A percentile compares a stretch with the other conserved stretches of the same genome.
Conservation (phyloP, 2,329 filamentous ascomycete genomes). For the Aureobasidium sp. region DNA sequence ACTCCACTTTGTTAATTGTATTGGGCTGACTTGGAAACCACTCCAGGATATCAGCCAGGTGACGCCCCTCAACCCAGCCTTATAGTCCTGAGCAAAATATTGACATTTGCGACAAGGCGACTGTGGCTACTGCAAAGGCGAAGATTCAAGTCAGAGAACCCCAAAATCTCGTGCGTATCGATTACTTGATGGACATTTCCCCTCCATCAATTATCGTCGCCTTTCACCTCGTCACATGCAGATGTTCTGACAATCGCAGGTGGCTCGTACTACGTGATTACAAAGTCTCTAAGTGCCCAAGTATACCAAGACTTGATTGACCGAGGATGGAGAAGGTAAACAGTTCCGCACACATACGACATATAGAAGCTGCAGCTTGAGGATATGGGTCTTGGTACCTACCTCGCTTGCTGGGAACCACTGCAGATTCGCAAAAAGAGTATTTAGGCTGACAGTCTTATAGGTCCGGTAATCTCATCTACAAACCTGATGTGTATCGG, state of each 20-base stretch:
- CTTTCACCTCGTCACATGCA: background rate
- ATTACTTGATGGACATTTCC: background rate
- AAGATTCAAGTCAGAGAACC: constrained; percentile 37
- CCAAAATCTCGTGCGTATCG: constrained; percentile 40
- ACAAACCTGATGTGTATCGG: constrained; percentile 66
- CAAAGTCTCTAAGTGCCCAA: constrained; percentile 51
- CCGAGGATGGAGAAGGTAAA: constrained; percentile 69
- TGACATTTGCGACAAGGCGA: constrained; percentile 21
- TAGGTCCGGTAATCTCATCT: constrained; percentile 54
- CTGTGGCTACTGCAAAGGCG: constrained; percentile 44
- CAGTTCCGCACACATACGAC: constrained; percentile 18
- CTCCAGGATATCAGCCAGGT: constrained; percentile 34
- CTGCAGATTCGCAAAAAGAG: background rate
- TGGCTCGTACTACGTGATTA: constrained; percentile 62
- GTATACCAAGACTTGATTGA: constrained; percentile 67
- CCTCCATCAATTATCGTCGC: constrained; percentile 2
- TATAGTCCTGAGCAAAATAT: background rate
- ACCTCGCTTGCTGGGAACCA: background rate
- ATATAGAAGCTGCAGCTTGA: background rate
- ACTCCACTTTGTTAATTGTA: background rate
- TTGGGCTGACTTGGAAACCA: background rate
- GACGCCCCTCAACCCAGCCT: background rate
- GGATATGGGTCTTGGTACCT: background rate
- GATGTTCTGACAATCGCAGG: constrained; percentile 39
- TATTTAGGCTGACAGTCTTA: background rate